Evolutionary conservation across 257 asterid genomes (phyloP).

Genomic region (Ilex asprella): DNA sequence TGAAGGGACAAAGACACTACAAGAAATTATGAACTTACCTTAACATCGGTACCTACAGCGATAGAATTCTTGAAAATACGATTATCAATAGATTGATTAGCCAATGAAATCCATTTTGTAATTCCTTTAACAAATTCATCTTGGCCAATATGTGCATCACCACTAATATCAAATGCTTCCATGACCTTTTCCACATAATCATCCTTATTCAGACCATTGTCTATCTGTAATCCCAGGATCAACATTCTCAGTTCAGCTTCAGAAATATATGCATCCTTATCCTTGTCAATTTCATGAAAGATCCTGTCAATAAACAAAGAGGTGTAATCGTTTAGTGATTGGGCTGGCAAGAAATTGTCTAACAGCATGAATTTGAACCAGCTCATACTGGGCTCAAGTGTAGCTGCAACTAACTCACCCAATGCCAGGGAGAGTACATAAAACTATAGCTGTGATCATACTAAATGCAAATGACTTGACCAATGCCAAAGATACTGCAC

Average conservation of each 20-base stretch:
- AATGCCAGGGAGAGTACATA: too few species aligned
- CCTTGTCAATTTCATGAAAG: neutral
- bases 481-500: too few species aligned
- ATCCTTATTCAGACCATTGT: conserved; percentile 18
- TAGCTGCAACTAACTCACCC: too few species aligned
- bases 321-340: too few species aligned
- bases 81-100: conserved; percentile 13
- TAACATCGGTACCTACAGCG: neutral
- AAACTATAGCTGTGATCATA: too few species aligned
- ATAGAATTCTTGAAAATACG: neutral
- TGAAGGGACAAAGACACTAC: neutral
- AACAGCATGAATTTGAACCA: too few species aligned
- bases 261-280: conserved; percentile 8
- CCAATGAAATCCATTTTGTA: conserved; percentile 37
- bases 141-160: conserved; percentile 20
- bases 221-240: conserved; percentile 20
- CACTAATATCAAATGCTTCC: conserved; percentile 32
- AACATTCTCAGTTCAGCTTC: conserved; percentile 31
- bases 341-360: too few species aligned
- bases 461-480: too few species aligned
- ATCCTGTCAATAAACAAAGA: neutral
- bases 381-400: too few species aligned
- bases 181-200: conserved; percentile 30
- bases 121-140: conserved; percentile 37
- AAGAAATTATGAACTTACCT: neutral